Percentiles rank a stretch among this genome's conserved stretches.
Evolutionary conservation across 2,329 filamentous ascomycete genomes (phyloP).

Genomic region (Pleomassaria siparia): DNA sequence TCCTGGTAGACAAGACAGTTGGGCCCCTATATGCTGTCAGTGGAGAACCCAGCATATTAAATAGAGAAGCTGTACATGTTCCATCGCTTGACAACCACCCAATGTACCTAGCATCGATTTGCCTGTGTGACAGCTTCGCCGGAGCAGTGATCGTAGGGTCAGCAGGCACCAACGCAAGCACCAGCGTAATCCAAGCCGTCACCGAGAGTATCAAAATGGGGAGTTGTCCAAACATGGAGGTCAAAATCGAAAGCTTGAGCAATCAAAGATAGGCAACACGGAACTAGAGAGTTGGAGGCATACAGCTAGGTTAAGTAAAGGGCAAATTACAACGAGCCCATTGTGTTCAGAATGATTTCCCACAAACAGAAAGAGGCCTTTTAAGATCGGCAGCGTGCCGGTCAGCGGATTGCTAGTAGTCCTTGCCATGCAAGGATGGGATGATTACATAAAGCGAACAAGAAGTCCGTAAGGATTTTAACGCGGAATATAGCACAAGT

Average conservation of each 20-base stretch:
- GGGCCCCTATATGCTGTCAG: conserved; percentile 22
- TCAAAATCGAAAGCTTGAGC: not conserved
- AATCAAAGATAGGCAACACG: not conserved
- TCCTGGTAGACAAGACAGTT: conserved; percentile 22
- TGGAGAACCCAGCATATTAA: not conserved
- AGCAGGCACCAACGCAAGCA: conserved; percentile 18
- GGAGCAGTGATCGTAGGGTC: conserved; percentile 35
- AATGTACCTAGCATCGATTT: conserved; percentile 26
- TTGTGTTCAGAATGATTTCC: too few species aligned
- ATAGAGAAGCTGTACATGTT: conserved; percentile 20
- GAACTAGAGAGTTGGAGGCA: not conserved
- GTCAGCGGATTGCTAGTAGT: not conserved
- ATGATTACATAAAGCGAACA: not conserved
- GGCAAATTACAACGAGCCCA: too few species aligned
- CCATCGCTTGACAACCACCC: conserved; percentile 23
- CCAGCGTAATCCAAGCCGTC: conserved; percentile 14
- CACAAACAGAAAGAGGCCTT: not conserved
- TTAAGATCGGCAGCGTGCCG: not conserved
- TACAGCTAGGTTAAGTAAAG: conserved; percentile 3
- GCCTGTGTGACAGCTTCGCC: conserved; percentile 26
- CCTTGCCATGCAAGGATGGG: not conserved
- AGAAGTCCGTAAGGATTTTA: too few species aligned
- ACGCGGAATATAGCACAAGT: too few species aligned
- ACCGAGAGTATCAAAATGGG: conserved; percentile 14
- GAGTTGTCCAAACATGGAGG: conserved; percentile 21